phyloP scores from a whole-genome alignment of 306 rosid genomes.

The Lathyrus tuberosus region DNA sequence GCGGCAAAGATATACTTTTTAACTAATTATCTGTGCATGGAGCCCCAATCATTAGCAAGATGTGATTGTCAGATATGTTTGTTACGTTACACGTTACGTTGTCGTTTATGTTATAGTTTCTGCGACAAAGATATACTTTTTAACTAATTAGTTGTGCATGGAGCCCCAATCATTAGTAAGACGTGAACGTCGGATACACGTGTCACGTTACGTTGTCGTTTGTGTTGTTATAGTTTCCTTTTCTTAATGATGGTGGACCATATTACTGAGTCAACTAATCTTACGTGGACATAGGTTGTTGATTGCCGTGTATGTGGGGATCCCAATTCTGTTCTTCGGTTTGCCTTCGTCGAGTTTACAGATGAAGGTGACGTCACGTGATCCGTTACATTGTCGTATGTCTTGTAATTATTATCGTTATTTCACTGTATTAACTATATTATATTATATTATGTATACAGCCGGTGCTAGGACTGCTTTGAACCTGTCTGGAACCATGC shows the following conservation, averaged over 20 bases:
- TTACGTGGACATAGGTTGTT: slow-evolving; percentile 66
- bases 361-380: slow-evolving; percentile 73
- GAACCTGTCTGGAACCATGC: slow-evolving; percentile 93
- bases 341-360: slow-evolving; percentile 94
- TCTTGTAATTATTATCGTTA: slow-evolving; percentile 11
- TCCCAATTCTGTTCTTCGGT: slow-evolving; percentile 95
- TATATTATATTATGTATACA: slow-evolving; percentile 47
- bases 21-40: background rate
- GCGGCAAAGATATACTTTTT: background rate
- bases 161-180: background rate
- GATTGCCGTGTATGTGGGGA: slow-evolving; percentile 99
- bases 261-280: slow-evolving; percentile 32
- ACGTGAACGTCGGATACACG: background rate
- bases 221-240: slow-evolving; percentile 2
- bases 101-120: too few relatives aligned
- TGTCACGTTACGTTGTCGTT: slow-evolving; percentile 9
- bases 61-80: too few relatives aligned
- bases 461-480: slow-evolving; percentile 95
- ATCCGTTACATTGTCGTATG: slow-evolving; percentile 16
- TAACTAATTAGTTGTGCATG: background rate
- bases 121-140: background rate
- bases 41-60: too few relatives aligned
- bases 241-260: slow-evolving; percentile 33
- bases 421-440: slow-evolving; percentile 38
- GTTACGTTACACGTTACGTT: too few relatives aligned